phyloP scores from a whole-genome alignment of 2,329 filamentous ascomycete genomes.

The Diaporthe sp. region DNA sequence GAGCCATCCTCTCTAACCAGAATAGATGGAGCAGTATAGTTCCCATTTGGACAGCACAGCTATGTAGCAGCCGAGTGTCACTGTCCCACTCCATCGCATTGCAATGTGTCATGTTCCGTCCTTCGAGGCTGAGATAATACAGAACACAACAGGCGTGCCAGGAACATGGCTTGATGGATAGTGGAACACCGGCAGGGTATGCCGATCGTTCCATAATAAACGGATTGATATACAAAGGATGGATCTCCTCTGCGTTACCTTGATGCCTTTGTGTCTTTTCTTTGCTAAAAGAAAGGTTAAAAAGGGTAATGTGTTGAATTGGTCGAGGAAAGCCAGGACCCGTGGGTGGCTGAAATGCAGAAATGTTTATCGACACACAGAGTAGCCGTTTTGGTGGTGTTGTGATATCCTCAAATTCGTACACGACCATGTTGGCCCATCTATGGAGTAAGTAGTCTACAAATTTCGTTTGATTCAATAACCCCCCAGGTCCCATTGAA shows the following conservation, averaged over 20 bases:
- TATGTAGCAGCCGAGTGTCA: no score
- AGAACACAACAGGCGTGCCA: no score
- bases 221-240: background rate
- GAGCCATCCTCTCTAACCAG: no score
- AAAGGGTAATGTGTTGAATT: background rate
- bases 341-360: background rate
- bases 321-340: background rate
- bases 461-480: background rate
- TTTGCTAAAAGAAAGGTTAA: no score
- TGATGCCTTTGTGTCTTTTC: no score
- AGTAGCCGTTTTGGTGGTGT: background rate
- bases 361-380: background rate
- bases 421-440: slow-evolving; percentile 22
- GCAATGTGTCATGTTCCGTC: no score
- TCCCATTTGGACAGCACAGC: no score
- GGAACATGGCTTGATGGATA: no score
- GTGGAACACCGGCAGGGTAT: background rate
- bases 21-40: no score
- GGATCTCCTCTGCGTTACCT: background rate
- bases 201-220: background rate
- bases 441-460: slow-evolving; percentile 32
- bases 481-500: background rate
- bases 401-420: slow-evolving; percentile 24
- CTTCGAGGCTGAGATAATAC: no score
- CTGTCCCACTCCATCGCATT: no score